phyloP scores from a whole-genome alignment of 2,329 filamentous ascomycete genomes.

The Pestalotiopsis fici region DNA sequence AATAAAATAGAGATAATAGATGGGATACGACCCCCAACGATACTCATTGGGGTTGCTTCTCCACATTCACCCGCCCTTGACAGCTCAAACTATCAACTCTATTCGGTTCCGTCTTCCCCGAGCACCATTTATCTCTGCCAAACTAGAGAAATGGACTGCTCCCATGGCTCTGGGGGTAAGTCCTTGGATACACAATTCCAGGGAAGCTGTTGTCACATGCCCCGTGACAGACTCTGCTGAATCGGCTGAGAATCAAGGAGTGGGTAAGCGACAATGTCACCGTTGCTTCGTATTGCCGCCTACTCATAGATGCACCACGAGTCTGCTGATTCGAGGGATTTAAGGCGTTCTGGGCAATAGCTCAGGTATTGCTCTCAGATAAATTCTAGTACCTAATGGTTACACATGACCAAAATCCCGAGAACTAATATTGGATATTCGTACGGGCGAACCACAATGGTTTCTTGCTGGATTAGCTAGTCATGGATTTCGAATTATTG shows the following conservation, averaged over 20 bases:
- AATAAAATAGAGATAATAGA: not conserved
- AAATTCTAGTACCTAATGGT: not conserved
- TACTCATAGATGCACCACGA: not conserved
- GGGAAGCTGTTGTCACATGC: not conserved
- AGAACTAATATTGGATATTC: not conserved
- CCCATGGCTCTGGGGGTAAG: not conserved
- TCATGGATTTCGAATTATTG: not conserved
- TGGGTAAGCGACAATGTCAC: not conserved
- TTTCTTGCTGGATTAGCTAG: not conserved
- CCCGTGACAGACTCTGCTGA: not conserved
- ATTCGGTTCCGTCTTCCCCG: conserved; percentile 5
- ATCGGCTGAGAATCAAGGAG: not conserved
- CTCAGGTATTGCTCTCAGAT: not conserved
- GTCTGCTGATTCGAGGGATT: not conserved
- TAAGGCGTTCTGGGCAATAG: not conserved
- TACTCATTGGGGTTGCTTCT: not conserved
- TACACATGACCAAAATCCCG: not conserved
- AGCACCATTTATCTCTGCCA: not conserved
- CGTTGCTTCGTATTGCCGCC: not conserved
- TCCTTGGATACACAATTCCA: not conserved
- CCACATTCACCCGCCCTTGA: not conserved
- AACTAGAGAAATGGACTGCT: not conserved
- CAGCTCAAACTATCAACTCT: not conserved
- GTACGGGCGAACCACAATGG: not conserved
- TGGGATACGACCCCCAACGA: not conserved